Conservation (phyloP, 2,329 filamentous ascomycete species). For the Alternaria arborescens region DNA sequence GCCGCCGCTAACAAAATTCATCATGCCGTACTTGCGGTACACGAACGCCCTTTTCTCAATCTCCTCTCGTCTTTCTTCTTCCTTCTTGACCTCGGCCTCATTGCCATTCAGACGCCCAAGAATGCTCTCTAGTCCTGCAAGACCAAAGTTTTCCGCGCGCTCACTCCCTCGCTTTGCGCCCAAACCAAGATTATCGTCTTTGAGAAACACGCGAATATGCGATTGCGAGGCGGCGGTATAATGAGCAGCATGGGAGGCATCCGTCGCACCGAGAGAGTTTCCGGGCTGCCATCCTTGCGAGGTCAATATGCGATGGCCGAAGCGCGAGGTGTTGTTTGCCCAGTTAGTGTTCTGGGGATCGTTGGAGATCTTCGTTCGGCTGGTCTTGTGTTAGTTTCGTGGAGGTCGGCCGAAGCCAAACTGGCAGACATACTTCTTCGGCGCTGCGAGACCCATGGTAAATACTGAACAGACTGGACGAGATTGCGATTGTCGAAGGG, state of each 20-base stretch:
- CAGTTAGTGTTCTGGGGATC: constrained; percentile 98
- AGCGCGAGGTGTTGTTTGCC: constrained; percentile 81
- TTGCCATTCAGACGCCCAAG: constrained; percentile 91
- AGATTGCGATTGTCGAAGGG: constrained; percentile 14
- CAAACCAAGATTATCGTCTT: constrained; percentile 90
- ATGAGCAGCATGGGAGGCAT: constrained; percentile 76
- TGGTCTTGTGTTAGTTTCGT: constrained; percentile 41
- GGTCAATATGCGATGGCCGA: constrained; percentile 88
- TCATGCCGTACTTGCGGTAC: constrained; percentile 77
- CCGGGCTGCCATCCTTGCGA: constrained; percentile 92
- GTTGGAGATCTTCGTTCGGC: constrained; percentile 76
- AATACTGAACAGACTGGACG: constrained; percentile 9
- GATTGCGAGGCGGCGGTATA: constrained; percentile 83
- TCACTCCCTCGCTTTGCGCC: constrained; percentile 80
- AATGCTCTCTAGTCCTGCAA: constrained; percentile 86
- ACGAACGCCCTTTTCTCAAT: constrained; percentile 77
- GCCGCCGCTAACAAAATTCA: constrained; percentile 89
- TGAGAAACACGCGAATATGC: constrained; percentile 83
- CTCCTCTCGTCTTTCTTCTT: constrained; percentile 73
- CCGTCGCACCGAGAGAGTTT: constrained; percentile 78
- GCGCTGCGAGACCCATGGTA: constrained; percentile 73
- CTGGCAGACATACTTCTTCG: constrained; percentile 65
- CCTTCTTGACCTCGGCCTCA: constrained; percentile 74
- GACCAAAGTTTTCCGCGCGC: constrained; percentile 75
- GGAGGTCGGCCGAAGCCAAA: not conserved